Conservation (phyloP, 345 rosid genomes). For the Diplotaxis tenuifolia region DNA sequence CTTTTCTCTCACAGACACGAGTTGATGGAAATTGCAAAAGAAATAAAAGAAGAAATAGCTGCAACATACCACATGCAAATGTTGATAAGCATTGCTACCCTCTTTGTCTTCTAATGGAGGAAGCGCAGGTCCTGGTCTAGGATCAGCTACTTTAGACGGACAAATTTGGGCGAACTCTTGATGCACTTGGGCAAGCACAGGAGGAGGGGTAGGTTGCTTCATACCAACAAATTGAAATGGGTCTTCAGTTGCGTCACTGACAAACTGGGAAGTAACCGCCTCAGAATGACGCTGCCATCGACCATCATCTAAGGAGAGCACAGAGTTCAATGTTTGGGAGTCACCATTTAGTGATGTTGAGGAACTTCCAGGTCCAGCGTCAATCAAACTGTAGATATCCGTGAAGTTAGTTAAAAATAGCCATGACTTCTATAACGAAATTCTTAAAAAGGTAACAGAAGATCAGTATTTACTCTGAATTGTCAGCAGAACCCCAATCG, state of each 20-base stretch:
- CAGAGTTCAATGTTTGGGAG: conserved; percentile 65
- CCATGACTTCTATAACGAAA: background rate
- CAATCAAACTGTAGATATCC: conserved; percentile 42
- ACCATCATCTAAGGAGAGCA: conserved; percentile 93
- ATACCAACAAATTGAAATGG: conserved; percentile 75
- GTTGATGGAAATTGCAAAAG: background rate
- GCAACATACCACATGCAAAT: conserved; percentile 78
- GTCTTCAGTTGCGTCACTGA: conserved; percentile 63
- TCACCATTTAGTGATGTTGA: conserved; percentile 46
- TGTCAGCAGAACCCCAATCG: conserved; percentile 50
- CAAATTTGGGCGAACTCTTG: conserved; percentile 60
- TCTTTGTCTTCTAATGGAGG: conserved; percentile 50
- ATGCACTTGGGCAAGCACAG: conserved; percentile 86
- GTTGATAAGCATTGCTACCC: conserved; percentile 63
- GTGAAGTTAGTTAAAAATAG: conserved; percentile 30
- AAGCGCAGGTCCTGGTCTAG: conserved; percentile 95
- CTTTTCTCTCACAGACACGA: background rate
- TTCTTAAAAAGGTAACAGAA: background rate
- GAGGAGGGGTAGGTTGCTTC: conserved; percentile 92
- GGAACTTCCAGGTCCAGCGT: conserved; percentile 40
- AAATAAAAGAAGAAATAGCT: background rate
- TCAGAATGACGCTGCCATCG: conserved; percentile 64
- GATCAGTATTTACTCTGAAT: conserved; percentile 44
- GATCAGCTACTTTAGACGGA: conserved; percentile 97
- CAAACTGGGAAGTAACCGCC: conserved; percentile 45